Evolutionary conservation across 2,329 filamentous ascomycete species (phyloP).

Genomic region (Dryadomyces sulphureus): DNA sequence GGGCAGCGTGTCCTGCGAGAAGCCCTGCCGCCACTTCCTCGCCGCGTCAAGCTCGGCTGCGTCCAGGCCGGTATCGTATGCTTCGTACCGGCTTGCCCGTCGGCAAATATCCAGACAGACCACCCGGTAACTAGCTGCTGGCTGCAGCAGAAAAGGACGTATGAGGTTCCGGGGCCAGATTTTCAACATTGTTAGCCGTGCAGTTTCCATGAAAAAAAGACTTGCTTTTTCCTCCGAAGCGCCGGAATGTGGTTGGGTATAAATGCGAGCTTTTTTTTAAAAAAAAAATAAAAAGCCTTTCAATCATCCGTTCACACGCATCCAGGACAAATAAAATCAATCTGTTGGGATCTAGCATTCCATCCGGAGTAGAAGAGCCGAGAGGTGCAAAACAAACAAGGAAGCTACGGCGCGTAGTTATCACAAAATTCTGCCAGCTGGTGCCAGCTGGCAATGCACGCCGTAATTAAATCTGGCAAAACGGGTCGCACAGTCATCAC

Average conservation of each 20-base stretch:
- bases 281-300: not conserved
- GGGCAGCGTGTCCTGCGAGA: constrained; percentile 29
- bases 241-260: too few species aligned
- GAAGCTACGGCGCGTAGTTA: not conserved
- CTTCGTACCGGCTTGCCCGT: constrained; percentile 22
- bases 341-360: too few species aligned
- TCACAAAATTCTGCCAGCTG: not conserved
- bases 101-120: not conserved
- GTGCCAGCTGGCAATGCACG: not conserved
- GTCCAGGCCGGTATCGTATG: constrained; percentile 35
- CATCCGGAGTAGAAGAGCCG: too few species aligned
- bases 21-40: constrained; percentile 33
- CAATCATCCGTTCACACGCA: too few species aligned
- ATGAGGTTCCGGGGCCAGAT: not conserved
- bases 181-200: not conserved
- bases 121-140: not conserved
- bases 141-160: not conserved
- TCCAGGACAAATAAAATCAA: too few species aligned
- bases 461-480: not conserved
- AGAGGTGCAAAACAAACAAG: too few species aligned
- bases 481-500: too few species aligned
- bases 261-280: not conserved
- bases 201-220: not conserved
- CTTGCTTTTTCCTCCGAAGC: too few species aligned
- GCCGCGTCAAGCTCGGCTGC: constrained; percentile 34